Evolutionary conservation across 2,329 filamentous ascomycete species (phyloP).

Genomic region (Cryoendolithus antarcticus): DNA sequence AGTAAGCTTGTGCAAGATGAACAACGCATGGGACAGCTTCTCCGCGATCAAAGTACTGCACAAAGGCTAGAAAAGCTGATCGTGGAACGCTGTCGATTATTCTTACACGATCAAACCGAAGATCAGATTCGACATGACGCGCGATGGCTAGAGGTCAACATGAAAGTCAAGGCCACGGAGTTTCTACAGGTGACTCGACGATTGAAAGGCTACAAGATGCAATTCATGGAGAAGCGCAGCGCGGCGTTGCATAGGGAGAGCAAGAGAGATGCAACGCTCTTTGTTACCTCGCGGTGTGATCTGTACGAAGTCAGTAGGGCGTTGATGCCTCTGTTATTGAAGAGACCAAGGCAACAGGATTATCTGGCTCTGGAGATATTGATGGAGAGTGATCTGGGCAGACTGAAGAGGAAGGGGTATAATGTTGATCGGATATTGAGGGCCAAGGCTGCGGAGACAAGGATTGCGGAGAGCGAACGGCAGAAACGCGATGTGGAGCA

Average conservation of each 20-base stretch:
- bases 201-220: conserved; percentile 57
- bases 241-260: conserved; percentile 51
- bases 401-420: conserved; percentile 77
- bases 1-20: conserved; percentile 70
- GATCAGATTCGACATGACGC: conserved; percentile 76
- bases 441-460: conserved; percentile 74
- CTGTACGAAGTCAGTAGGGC: conserved; percentile 88
- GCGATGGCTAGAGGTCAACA: conserved; percentile 80
- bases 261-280: conserved; percentile 52
- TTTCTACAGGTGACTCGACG: conserved; percentile 65
- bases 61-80: conserved; percentile 65
- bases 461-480: conserved; percentile 72
- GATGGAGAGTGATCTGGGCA: conserved; percentile 69
- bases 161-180: conserved; percentile 65
- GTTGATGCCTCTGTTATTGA: conserved; percentile 67
- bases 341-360: conserved; percentile 74
- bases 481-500: conserved; percentile 37
- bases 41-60: conserved; percentile 56
- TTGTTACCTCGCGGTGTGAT: conserved; percentile 64
- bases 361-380: conserved; percentile 86
- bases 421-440: conserved; percentile 91
- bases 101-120: conserved; percentile 69
- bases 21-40: conserved; percentile 54
- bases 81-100: conserved; percentile 76
- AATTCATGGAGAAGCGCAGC: conserved; percentile 61